These are phyloP conservation scores for Tricholoma terreum DNA, from an alignment of 768 basidiomycete species.

Conservation along the genomic window DNA sequence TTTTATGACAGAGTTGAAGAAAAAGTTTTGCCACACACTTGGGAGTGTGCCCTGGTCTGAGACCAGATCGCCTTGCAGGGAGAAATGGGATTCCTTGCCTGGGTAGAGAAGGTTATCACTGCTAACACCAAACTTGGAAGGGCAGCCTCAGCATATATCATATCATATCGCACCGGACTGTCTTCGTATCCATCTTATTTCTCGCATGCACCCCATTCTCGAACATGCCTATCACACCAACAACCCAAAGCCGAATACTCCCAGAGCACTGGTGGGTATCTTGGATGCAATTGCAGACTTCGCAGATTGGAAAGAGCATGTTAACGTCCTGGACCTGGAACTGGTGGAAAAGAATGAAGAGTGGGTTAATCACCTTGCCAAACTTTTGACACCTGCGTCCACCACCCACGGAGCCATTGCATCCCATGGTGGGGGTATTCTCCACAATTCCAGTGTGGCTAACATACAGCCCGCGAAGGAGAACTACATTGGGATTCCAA, in stretches of 20 bases:
- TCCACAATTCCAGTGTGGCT: not conserved
- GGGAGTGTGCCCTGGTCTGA: no score
- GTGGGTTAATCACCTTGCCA: not conserved
- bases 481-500: not conserved
- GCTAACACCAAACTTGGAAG: no score
- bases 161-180: no score
- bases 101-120: no score
- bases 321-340: not conserved
- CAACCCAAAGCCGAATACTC: not conserved
- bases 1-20: not conserved
- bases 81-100: no score
- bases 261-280: not conserved
- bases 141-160: no score
- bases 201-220: no score
- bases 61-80: no score
- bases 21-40: not conserved
- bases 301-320: not conserved
- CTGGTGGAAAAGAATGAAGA: not conserved
- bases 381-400: not conserved
- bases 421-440: not conserved
- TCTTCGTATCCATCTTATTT: no score
- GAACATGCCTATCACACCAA: not conserved
- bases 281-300: not conserved
- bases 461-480: no score
- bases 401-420: not conserved